Conservation (phyloP, 495 filamentous ascomycete species). For the Penicillium coprophilum region DNA sequence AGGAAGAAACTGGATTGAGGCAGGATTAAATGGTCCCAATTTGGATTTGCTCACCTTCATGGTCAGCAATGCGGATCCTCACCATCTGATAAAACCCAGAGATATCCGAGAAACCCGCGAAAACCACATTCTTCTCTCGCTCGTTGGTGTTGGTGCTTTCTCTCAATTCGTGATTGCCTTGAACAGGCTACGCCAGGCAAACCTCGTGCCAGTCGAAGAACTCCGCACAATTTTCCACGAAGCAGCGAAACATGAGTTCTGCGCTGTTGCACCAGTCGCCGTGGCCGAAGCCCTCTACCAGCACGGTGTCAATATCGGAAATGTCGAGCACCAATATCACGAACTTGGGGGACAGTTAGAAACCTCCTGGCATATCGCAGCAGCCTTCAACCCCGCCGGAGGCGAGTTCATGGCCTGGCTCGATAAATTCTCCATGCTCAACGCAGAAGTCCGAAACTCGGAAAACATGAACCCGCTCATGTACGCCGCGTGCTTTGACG, state of each 20-base stretch:
- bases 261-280: neutral
- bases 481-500: conserved; percentile 5
- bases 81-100: neutral
- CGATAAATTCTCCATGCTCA: neutral
- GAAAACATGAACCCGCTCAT: conserved; percentile 4
- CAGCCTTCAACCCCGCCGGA: conserved; percentile 6
- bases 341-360: conserved; percentile 3
- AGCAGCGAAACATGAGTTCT: conserved; percentile 3
- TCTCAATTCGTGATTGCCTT: neutral
- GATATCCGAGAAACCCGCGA: conserved; percentile 1
- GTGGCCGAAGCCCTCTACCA: neutral
- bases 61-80: neutral
- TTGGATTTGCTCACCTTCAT: neutral
- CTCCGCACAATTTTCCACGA: neutral
- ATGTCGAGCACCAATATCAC: conserved; percentile 2
- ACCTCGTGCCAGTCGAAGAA: neutral
- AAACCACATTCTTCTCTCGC: conserved; percentile 3
- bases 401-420: neutral
- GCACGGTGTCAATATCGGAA: conserved; percentile 5
- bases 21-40: conserved; percentile 1
- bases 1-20: conserved; percentile 3
- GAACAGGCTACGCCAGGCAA: neutral
- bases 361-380: conserved; percentile 7
- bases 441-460: neutral
- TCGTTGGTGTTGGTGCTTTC: neutral